Conservation (phyloP, 1,284 basidiomycete genomes). For the Puccinia coronata region DNA sequence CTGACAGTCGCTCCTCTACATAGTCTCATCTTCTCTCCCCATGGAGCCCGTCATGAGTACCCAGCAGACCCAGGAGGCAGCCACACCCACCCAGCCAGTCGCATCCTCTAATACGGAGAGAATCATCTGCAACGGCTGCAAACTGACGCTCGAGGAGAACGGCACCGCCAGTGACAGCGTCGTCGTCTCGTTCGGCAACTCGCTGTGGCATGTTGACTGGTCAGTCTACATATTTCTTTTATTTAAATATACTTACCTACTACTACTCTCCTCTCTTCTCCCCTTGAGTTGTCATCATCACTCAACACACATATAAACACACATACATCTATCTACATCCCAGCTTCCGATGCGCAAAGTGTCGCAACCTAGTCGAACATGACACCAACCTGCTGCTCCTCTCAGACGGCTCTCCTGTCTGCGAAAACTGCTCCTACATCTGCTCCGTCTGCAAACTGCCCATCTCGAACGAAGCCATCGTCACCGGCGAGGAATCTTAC, state of each 20-base stretch:
- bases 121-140: constrained; percentile 41
- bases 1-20: no score
- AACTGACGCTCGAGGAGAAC: constrained; percentile 36
- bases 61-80: no score
- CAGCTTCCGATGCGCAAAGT: constrained; percentile 53
- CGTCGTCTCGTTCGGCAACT: constrained; percentile 47
- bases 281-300: no score
- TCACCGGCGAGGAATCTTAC: constrained; percentile 98
- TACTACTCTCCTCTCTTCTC: background rate
- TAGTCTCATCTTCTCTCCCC: no score
- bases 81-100: background rate
- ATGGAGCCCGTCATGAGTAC: no score
- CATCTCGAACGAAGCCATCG: constrained; percentile 95
- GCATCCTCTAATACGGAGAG: background rate
- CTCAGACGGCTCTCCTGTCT: constrained; percentile 94
- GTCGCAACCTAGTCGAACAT: constrained; percentile 65
- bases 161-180: constrained; percentile 32
- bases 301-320: no score
- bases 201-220: constrained; percentile 48
- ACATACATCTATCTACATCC: background rate
- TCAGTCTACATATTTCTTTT: background rate
- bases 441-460: constrained; percentile 88
- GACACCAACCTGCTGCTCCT: constrained; percentile 94
- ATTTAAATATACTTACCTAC: no score
- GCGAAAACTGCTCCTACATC: constrained; percentile 91